Evolutionary conservation across 805 yeast genomes (phyloP), one percentile per base, ranked within the genome.

Genomic region (Nakazawaea pomicola): DNA sequence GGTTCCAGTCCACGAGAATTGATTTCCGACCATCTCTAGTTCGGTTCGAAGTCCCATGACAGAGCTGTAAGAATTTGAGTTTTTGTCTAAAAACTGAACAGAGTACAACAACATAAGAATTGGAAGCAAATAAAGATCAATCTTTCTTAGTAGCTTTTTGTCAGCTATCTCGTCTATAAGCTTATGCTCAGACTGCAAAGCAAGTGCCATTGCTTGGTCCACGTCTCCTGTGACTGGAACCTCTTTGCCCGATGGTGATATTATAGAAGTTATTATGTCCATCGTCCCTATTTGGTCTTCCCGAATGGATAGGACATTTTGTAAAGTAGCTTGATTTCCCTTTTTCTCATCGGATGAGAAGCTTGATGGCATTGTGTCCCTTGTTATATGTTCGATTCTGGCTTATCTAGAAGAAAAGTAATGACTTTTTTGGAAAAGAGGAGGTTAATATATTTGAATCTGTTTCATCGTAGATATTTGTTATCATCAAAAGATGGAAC

Each of bases 51-150:
- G 47, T 7, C 71, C 72, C 45, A 66, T 53, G 21, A 66, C 49
- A 0, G 68, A 52, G 15, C 67, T 67, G 41, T 62, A 67, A 4
- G 69, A 56, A 37, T 58, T 60, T 3, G 71, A 61, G 18, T 63
- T 59, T 53, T 80, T 80, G 58, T 80, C 87, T 78, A 79, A 72
- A 47, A 65, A 74, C 55, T 78, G 83, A 18, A 70, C 54, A 12
- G 75, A 66, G 56, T 74, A 73, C 29, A 74, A 50, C 21, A 68
- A 44, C 47, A 72, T 68, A 58, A 78, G 61, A 39, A 77, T 42
- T 1, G 84, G 79, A 49, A 75, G 56, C 46, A 79, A 45, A 45
- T 56, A 68, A 12, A 69, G 31, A 52, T 79, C 84, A 19, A 76
- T 69, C 50, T 78, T 80, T 50, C 76, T 15, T 6, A 34, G 25